Base-by-base conservation (phyloP, 2,329 filamentous ascomycete species). In the Nakataea oryzae region DNA sequence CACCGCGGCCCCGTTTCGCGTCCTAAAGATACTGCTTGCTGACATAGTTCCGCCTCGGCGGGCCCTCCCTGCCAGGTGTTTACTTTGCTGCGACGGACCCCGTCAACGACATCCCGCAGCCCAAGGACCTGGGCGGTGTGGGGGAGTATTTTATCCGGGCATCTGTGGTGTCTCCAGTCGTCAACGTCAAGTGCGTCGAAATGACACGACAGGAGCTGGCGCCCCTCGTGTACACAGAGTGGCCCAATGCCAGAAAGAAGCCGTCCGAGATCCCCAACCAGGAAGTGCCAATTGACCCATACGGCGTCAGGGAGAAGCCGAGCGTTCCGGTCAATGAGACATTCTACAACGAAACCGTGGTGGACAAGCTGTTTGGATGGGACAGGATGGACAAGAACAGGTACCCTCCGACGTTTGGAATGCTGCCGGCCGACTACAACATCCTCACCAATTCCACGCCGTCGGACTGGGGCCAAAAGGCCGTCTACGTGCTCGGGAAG, bases 121-220 rank as follows among this genome's bases (percentile, higher is more conserved):
- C 90, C 0, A 77, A 79, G 8, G 83, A 86, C 26, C 75, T 86
- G 13, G 79, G 76, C 0, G 88, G 88, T 0, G 79, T 90, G 11
- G 90, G 89, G 13, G 82, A 87, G 58, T 93, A 91, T 71, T 78
- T 77, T 3, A 76, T 93, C 3, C 75, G 78, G 17, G 90, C 89
- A 0, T 86, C 87, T 0, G 86, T 91, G 0, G 83, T 88, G 0
- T 88, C 86, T 0, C 89, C 90, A 0, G 79, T 82, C 0, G 73
- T 93, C 57, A 91, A 93, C 65, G 87, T 90, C 0, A 72, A 92
- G 34, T 95, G 90, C 67, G 86, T 82, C 1, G 88, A 89, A 55
- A 78, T 92, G 77, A 78, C 79, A 0, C 63, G 71, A 26, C 67
- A 77, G 0, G 87, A 91, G 61, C 72, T 93, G 1, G 71, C 69